phyloP scores from a whole-genome alignment of 257 asterid species.

The Lycium ferocissimum region DNA sequence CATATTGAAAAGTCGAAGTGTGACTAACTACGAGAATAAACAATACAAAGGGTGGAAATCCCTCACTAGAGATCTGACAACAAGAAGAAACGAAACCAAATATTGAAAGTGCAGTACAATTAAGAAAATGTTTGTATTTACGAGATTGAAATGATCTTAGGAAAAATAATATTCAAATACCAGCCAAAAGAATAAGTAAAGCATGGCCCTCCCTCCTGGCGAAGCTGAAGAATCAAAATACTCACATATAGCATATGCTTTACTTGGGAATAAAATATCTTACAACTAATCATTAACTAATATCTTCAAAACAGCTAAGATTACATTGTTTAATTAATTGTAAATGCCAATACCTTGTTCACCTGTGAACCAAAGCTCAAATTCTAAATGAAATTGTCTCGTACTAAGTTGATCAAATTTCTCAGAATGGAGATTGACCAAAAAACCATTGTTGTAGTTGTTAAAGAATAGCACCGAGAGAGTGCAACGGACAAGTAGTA shows the following conservation, averaged over 20 bases:
- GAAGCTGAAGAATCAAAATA: neutral
- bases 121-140: neutral
- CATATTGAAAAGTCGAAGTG: neutral
- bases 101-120: neutral
- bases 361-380: constrained; percentile 51
- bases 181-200: neutral
- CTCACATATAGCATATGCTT: neutral
- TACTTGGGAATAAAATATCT: neutral
- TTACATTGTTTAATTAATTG: neutral
- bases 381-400: no score
- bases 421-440: no score
- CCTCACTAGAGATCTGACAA: neutral
- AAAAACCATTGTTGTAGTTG: no score
- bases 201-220: neutral
- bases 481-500: no score
- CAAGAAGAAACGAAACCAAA: neutral
- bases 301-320: neutral
- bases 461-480: no score
- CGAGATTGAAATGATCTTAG: neutral
- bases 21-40: neutral
- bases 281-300: no score
- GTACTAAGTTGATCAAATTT: no score
- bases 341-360: neutral
- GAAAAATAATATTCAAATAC: no score
- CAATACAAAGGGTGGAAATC: constrained; percentile 5